Percentiles rank a stretch among this genome's conserved stretches.
Conservation (phyloP, 202 grass and related monocot species). For the Schoenoplectus tabernaemontani region DNA sequence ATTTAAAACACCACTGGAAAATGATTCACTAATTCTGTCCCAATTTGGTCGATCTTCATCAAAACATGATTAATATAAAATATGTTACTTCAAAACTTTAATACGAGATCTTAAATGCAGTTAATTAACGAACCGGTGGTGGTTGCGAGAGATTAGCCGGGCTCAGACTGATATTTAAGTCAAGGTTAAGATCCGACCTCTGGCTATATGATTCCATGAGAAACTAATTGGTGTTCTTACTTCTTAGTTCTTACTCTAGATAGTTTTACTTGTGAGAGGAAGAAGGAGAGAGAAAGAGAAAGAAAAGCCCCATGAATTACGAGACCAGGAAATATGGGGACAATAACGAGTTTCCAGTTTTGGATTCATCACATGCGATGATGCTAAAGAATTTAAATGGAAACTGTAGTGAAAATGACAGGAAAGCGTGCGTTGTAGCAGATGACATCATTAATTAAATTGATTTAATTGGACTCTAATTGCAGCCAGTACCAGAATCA, state of each 20-base stretch:
- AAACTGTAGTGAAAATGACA: not conserved
- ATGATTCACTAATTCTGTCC: too few relatives aligned
- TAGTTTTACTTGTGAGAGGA: not conserved
- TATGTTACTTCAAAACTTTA: too few relatives aligned
- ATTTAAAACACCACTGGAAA: too few relatives aligned
- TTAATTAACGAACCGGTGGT: constrained; percentile 3
- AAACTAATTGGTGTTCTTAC: not conserved
- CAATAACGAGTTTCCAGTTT: too few relatives aligned
- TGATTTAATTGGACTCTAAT: too few relatives aligned
- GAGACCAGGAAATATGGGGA: too few relatives aligned
- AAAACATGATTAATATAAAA: too few relatives aligned
- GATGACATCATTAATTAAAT: too few relatives aligned
- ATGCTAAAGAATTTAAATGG: not conserved
- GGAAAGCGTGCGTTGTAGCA: not conserved
- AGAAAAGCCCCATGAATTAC: not conserved
- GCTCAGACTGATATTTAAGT: constrained; percentile 43
- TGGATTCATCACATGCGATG: not conserved
- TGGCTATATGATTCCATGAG: not conserved
- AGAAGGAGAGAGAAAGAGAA: not conserved
- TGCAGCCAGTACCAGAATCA: too few relatives aligned
- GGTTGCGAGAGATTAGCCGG: not conserved
- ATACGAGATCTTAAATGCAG: too few relatives aligned
- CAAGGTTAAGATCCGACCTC: constrained; percentile 36
- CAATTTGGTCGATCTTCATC: too few relatives aligned
- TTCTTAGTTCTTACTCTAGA: not conserved